These are phyloP conservation scores for Alternaria triticimaculans DNA, from an alignment of 2,329 filamentous ascomycete genomes.

Conservation along the genomic window DNA sequence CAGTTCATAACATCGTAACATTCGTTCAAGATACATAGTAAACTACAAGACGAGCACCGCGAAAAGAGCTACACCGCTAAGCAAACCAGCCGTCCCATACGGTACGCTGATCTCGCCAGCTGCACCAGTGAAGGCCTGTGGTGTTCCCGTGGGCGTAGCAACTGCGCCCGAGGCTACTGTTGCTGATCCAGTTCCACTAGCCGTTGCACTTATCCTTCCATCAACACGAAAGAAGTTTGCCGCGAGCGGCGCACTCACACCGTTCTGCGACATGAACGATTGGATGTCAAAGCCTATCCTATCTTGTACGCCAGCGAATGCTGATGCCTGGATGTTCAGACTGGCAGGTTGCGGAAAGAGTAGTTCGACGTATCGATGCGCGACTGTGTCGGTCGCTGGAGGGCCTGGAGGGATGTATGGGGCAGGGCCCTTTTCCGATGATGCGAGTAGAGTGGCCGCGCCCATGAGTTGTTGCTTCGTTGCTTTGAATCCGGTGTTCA, in stretches of 20 bases:
- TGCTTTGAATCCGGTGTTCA: constrained; percentile 44
- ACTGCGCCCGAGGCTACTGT: constrained; percentile 15
- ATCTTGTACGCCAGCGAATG: constrained; percentile 27
- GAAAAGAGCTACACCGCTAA: constrained; percentile 24
- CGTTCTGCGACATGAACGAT: constrained; percentile 34
- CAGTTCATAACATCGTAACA: not conserved
- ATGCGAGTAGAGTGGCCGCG: constrained; percentile 32
- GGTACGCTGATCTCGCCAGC: constrained; percentile 18
- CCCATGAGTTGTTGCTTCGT: constrained; percentile 35
- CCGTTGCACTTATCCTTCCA: constrained; percentile 26
- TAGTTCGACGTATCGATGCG: constrained; percentile 46
- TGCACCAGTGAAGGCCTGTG: constrained; percentile 29
- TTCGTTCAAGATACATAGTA: not conserved
- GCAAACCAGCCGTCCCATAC: constrained; percentile 15
- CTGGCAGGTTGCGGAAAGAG: constrained; percentile 41
- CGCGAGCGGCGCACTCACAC: constrained; percentile 35
- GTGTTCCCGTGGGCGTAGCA: constrained; percentile 15
- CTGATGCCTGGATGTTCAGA: constrained; percentile 28
- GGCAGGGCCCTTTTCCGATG: constrained; percentile 38
- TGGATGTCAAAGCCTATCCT: constrained; percentile 40
- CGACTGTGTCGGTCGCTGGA: constrained; percentile 39
- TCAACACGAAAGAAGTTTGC: constrained; percentile 47
- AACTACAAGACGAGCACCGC: constrained; percentile 15
- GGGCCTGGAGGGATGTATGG: constrained; percentile 42
- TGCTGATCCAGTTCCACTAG: not conserved